A percentile compares a stretch with the other conserved stretches of the same genome.
phyloP scores from a whole-genome alignment of 352 stramenopile genomes.

The Thraustochytrium striatum region DNA sequence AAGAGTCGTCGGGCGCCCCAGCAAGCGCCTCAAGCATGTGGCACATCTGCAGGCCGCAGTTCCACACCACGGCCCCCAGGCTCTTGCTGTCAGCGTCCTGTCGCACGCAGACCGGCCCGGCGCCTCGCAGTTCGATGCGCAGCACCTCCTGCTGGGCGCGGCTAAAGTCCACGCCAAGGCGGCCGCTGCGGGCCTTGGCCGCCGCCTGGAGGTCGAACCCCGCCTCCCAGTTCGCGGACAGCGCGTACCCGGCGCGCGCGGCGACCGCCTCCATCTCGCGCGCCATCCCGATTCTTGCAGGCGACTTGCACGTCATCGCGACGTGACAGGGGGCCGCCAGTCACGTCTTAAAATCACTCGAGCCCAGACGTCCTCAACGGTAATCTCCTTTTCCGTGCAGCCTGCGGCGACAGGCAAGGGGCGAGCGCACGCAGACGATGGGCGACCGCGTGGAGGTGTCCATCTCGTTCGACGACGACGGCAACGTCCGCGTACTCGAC shows the following conservation, averaged over 20 bases:
- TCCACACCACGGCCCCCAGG: constrained; percentile 35
- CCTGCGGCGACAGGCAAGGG: no score
- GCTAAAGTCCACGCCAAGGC: constrained; percentile 28
- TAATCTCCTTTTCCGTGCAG: no score
- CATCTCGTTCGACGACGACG: constrained; percentile 61
- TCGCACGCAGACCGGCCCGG: background rate
- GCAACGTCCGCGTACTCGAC: constrained; percentile 57
- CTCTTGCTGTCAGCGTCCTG: background rate
- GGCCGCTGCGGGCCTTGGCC: no score
- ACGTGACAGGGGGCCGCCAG: no score
- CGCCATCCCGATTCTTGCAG: no score
- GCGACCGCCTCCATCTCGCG: no score
- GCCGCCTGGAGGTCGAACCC: no score
- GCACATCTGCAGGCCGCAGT: constrained; percentile 20
- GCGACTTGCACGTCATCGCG: no score
- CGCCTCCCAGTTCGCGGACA: no score
- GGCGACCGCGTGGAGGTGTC: constrained; percentile 21
- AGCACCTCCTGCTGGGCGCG: background rate
- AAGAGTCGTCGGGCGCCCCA: background rate
- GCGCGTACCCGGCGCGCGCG: no score
- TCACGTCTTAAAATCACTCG: no score
- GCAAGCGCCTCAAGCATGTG: background rate
- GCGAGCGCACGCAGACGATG: background rate
- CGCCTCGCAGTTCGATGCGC: background rate
- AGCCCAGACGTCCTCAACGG: no score